Conservation (phyloP, 768 basidiomycete species). For the Pholiota microspora region DNA sequence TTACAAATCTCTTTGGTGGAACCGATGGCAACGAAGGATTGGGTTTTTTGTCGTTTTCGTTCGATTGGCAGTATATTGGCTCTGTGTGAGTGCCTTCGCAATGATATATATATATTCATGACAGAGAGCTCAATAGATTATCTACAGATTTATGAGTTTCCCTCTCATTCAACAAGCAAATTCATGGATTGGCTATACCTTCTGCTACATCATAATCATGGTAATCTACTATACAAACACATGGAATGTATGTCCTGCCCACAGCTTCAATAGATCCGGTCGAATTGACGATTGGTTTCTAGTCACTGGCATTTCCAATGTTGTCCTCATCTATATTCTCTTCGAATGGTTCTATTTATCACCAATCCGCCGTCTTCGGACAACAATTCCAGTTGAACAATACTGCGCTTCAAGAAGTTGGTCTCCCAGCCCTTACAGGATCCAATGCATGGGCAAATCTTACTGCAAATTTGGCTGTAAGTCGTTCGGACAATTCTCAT, state of each 20-base stretch:
- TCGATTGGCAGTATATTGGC: conserved; percentile 69
- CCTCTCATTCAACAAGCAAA: conserved; percentile 61
- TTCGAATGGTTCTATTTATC: conserved; percentile 50
- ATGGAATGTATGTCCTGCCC: conserved; percentile 45
- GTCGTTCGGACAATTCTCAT: conserved; percentile 8
- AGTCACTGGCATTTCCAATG: conserved; percentile 58
- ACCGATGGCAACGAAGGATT: conserved; percentile 66
- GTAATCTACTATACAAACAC: conserved; percentile 62
- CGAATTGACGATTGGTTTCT: neutral
- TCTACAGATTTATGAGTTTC: conserved; percentile 51
- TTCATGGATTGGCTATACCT: conserved; percentile 50
- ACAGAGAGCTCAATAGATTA: too few species aligned
- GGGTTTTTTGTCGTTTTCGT: conserved; percentile 56
- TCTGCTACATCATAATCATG: conserved; percentile 54
- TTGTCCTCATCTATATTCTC: conserved; percentile 58
- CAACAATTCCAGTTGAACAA: conserved; percentile 48
- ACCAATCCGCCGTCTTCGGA: conserved; percentile 55
- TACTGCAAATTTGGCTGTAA: conserved; percentile 44
- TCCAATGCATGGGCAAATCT: conserved; percentile 54
- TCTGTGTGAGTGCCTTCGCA: conserved; percentile 29
- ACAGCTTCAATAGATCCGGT: neutral
- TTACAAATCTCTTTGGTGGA: conserved; percentile 69
- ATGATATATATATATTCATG: neutral
- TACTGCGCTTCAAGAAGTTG: conserved; percentile 49
- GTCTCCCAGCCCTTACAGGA: conserved; percentile 47